Percentiles rank a stretch among this genome's conserved stretches.
Conservation (phyloP, 768 basidiomycete species). For the Termitomyces bulborhizus region DNA sequence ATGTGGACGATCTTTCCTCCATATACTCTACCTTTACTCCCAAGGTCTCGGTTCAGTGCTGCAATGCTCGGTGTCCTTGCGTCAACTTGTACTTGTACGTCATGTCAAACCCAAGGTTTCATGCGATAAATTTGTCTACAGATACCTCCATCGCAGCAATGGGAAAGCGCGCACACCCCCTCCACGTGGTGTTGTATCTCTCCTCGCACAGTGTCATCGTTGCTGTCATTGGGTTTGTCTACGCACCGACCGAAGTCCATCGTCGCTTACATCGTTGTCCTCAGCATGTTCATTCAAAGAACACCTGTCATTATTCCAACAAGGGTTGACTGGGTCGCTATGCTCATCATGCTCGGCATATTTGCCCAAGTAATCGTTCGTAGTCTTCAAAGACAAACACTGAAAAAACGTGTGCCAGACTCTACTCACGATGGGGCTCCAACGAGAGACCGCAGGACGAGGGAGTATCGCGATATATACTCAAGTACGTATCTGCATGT, state of each 20-base stretch:
- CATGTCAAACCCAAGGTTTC: neutral
- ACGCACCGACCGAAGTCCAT: neutral
- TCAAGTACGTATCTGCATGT: constrained; percentile 11
- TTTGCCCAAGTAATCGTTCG: constrained; percentile 48
- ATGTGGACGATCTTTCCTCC: neutral
- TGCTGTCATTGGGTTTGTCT: constrained; percentile 27
- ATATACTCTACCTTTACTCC: neutral
- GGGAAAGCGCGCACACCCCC: constrained; percentile 67
- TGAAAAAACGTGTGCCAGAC: constrained; percentile 21
- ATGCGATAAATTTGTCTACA: neutral
- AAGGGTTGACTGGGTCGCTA: constrained; percentile 34
- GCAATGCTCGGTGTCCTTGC: constrained; percentile 51
- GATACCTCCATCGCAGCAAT: constrained; percentile 43
- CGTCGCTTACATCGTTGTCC: neutral
- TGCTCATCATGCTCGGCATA: constrained; percentile 45
- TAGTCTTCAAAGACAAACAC: constrained; percentile 23
- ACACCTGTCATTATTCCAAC: constrained; percentile 42
- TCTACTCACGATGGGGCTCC: constrained; percentile 53
- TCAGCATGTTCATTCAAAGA: constrained; percentile 37
- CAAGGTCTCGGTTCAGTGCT: constrained; percentile 1
- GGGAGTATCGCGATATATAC: constrained; percentile 55
- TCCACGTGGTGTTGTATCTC: constrained; percentile 69
- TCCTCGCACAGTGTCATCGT: constrained; percentile 47
- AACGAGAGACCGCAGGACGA: constrained; percentile 37
- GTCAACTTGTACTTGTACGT: constrained; percentile 63